phyloP scores from a whole-genome alignment of 2,329 filamentous ascomycete species.

The Talaromyces sp. region DNA sequence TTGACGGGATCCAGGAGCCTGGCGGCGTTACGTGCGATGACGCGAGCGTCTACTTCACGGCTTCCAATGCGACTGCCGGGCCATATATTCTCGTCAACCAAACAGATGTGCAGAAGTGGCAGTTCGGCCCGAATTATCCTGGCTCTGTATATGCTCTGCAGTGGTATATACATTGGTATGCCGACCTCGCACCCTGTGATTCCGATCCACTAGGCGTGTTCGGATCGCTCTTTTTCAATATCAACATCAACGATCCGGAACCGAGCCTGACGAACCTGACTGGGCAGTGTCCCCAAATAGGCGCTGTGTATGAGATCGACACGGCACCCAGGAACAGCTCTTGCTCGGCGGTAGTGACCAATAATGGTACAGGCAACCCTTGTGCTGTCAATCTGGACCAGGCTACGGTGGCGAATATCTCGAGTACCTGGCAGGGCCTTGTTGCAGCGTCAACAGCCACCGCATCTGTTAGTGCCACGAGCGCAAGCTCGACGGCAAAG shows the following conservation, averaged over 20 bases:
- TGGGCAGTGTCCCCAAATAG: slow-evolving; percentile 7
- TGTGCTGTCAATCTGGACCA: neutral
- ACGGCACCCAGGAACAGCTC: neutral
- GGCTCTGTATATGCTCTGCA: slow-evolving; percentile 13
- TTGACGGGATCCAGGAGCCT: neutral
- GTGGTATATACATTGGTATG: slow-evolving; percentile 4
- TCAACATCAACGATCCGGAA: slow-evolving; percentile 5
- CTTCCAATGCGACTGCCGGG: neutral
- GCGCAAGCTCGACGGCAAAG: neutral
- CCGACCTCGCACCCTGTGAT: neutral
- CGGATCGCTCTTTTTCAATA: slow-evolving; percentile 8
- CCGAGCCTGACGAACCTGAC: neutral
- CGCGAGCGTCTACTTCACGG: neutral
- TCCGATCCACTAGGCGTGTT: neutral
- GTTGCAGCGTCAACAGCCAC: neutral
- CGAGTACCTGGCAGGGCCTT: slow-evolving; percentile 3
- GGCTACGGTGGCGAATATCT: slow-evolving; percentile 2
- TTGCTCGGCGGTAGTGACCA: slow-evolving; percentile 7
- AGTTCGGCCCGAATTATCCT: neutral
- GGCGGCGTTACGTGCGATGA: neutral
- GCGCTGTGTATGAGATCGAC: slow-evolving; percentile 5
- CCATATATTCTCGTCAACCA: slow-evolving; percentile 6
- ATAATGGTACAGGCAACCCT: neutral
- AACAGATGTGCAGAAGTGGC: slow-evolving; percentile 8
- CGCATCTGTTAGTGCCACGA: neutral